Conservation (phyloP, 176 grass and related monocot genomes). For the Cenchrus purpureus region DNA sequence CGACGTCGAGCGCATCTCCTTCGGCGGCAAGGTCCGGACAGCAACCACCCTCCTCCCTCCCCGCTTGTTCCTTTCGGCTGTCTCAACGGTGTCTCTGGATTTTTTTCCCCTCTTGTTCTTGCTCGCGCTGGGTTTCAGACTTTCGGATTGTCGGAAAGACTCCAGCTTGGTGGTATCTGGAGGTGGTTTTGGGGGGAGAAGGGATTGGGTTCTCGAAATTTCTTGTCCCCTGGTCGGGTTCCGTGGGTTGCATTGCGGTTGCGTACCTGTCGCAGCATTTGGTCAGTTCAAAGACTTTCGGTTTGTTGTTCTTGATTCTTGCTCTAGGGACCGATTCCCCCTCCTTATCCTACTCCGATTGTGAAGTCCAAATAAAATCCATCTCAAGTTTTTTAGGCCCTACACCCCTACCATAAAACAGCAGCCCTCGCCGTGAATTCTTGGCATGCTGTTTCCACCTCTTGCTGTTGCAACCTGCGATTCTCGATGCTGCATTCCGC, state of each 20-base stretch:
- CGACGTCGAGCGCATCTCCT: conserved; percentile 88
- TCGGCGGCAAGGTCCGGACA: conserved; percentile 76
- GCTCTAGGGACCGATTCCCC: background rate
- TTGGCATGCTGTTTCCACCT: background rate
- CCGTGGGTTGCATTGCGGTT: background rate
- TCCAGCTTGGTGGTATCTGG: background rate
- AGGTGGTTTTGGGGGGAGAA: background rate
- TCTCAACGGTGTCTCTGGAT: background rate
- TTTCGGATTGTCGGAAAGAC: background rate
- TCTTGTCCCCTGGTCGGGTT: background rate
- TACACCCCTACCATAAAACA: background rate
- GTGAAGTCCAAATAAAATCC: background rate
- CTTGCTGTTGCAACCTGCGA: conserved; percentile 11
- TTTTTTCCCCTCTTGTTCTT: background rate
- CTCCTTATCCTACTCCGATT: conserved; percentile 6
- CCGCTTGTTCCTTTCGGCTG: background rate
- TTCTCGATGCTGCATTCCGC: conserved; percentile 40
- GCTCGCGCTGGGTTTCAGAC: conserved; percentile 3
- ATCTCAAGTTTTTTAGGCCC: background rate
- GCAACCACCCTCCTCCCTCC: background rate
- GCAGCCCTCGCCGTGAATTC: background rate
- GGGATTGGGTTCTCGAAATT: background rate
- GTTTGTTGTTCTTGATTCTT: background rate
- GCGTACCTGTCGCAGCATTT: background rate
- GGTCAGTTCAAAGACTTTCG: background rate